These are phyloP conservation scores for Moniliophthora roreri DNA, from an alignment of 1,284 basidiomycete species.

Conservation along the genomic window DNA sequence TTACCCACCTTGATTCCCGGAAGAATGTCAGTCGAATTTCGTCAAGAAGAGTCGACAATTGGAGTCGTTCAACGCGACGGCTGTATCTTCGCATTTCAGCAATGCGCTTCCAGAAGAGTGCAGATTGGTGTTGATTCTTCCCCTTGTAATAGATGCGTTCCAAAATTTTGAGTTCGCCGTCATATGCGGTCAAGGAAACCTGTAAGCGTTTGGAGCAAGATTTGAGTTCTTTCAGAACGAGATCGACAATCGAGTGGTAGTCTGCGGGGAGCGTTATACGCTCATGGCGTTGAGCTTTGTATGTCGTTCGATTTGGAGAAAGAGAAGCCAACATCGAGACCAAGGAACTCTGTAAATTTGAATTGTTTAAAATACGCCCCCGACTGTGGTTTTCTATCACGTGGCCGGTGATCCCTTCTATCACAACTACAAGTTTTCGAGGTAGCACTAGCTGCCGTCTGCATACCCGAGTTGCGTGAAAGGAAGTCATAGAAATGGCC, in stretches of 20 bases:
- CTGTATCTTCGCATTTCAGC: constrained; percentile 60
- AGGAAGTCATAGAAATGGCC: constrained; percentile 40
- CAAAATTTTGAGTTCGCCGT: constrained; percentile 59
- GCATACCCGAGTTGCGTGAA: too few species aligned
- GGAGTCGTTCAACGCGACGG: constrained; percentile 43
- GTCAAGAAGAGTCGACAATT: constrained; percentile 43
- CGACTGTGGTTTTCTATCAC: too few species aligned
- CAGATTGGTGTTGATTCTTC: constrained; percentile 74
- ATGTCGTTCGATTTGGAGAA: too few species aligned
- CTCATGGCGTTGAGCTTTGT: background rate
- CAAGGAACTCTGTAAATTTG: too few species aligned
- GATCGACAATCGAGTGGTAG: constrained; percentile 46
- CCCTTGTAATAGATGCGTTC: constrained; percentile 76
- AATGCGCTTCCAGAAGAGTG: constrained; percentile 71
- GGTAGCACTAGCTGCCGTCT: too few species aligned
- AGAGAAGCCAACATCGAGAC: too few species aligned
- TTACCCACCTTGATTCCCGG: constrained; percentile 45
- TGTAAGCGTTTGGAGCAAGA: constrained; percentile 50
- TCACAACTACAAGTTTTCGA: background rate
- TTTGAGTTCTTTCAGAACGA: constrained; percentile 61
- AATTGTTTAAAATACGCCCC: too few species aligned
- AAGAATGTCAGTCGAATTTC: constrained; percentile 60
- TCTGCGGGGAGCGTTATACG: background rate
- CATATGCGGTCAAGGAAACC: constrained; percentile 38
- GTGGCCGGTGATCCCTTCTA: too few species aligned